These are phyloP conservation scores for Amanita fuliginea DNA, from an alignment of 768 basidiomycete species.

Conservation along the genomic window DNA sequence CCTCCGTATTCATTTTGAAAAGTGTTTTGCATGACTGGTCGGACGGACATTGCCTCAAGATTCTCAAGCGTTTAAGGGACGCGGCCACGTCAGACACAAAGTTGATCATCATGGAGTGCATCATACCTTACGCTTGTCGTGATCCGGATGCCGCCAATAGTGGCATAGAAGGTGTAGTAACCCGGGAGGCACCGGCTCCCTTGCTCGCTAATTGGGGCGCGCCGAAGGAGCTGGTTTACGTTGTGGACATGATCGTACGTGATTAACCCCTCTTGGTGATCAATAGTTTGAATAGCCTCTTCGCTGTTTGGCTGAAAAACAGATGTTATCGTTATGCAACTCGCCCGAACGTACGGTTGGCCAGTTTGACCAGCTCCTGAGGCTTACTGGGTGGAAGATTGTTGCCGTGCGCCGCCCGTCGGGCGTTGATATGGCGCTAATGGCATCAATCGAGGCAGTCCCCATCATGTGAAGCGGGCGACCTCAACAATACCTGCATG, in stretches of 20 bases:
- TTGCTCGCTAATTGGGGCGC: conserved; percentile 29
- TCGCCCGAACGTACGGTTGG: conserved; percentile 26
- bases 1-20: conserved; percentile 24
- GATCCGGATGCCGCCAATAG: not conserved
- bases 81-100: conserved; percentile 21
- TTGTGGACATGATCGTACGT: conserved; percentile 24
- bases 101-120: conserved; percentile 22
- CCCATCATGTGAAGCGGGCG: conserved; percentile 8
- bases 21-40: conserved; percentile 29
- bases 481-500: too few species aligned
- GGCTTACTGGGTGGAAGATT: conserved; percentile 23
- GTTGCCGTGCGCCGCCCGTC: conserved; percentile 13
- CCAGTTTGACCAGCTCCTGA: conserved; percentile 19
- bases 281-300: too few species aligned
- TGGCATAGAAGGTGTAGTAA: conserved; percentile 13
- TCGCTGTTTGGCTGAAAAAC: too few species aligned
- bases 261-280: not conserved
- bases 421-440: conserved; percentile 9
- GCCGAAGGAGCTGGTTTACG: conserved; percentile 22
- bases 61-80: conserved; percentile 21
- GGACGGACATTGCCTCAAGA: conserved; percentile 17
- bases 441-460: conserved; percentile 16
- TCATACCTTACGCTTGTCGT: conserved; percentile 18
- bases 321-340: conserved; percentile 31
- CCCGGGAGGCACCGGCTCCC: conserved; percentile 20